A percentile compares a stretch with the other conserved stretches of the same genome.
These are phyloP conservation scores for Plasmodium ovale DNA, from an alignment of 169 alveolate species.

Conservation along the genomic window DNA sequence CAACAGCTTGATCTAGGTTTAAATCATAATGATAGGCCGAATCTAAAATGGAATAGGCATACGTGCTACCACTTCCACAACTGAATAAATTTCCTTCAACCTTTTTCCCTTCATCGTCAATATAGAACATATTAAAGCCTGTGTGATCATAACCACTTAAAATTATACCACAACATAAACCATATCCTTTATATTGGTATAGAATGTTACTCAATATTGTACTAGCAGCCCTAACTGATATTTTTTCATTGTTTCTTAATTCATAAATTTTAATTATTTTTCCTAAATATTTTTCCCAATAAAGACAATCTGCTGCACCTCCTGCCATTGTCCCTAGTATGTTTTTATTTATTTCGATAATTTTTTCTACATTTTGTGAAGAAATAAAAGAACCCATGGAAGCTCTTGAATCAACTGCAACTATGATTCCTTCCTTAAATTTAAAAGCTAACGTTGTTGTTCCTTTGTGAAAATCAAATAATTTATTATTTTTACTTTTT, in stretches of 20 bases:
- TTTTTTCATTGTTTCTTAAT: constrained; percentile 92
- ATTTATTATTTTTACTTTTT: constrained; percentile 37
- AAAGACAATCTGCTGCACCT: constrained; percentile 99
- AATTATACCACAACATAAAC: constrained; percentile 98
- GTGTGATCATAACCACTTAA: constrained; percentile 91
- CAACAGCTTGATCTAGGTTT: constrained; percentile 97
- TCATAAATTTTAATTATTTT: constrained; percentile 94
- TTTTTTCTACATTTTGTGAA: constrained; percentile 96
- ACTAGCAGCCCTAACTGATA: constrained; percentile 99
- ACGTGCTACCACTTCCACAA: constrained; percentile 98
- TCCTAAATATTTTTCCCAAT: constrained; percentile 97
- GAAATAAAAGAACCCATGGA: constrained; percentile 98
- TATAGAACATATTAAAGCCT: constrained; percentile 94
- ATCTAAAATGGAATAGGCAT: constrained; percentile 99
- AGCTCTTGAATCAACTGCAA: constrained; percentile 99
- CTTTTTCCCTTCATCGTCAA: constrained; percentile 96
- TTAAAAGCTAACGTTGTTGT: constrained; percentile 97
- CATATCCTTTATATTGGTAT: constrained; percentile 96
- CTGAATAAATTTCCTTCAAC: constrained; percentile 92
- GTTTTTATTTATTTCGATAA: constrained; percentile 96
- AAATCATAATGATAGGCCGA: constrained; percentile 94
- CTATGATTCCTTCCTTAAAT: constrained; percentile 96
- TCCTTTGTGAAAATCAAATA: constrained; percentile 90
- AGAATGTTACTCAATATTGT: constrained; percentile 96
- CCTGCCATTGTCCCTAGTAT: constrained; percentile 99